These are phyloP conservation scores for Rhododendron henanense DNA, from an alignment of 148 eudicot genomes.

Conservation along the genomic window DNA sequence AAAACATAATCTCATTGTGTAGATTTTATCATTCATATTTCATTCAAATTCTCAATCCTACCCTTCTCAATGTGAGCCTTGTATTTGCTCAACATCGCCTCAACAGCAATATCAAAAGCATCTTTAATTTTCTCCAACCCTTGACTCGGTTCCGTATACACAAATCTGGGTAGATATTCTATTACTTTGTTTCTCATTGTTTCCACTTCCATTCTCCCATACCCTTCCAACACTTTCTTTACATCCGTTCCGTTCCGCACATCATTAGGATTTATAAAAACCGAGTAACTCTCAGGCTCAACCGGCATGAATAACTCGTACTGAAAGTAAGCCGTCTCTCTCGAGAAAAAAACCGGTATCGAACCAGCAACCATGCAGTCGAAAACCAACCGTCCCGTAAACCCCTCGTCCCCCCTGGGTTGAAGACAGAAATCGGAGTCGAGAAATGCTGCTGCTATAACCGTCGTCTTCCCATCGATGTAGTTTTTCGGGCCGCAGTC, in stretches of 20 bases:
- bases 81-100: background rate
- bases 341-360: conserved; percentile 45
- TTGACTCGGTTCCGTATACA: background rate
- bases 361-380: conserved; percentile 64
- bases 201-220: background rate
- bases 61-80: background rate
- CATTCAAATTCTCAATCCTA: background rate
- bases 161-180: background rate
- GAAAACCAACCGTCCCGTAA: conserved; percentile 41
- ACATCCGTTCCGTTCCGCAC: background rate
- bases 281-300: conserved; percentile 72
- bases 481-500: conserved; percentile 35
- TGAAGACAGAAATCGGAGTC: conserved; percentile 51
- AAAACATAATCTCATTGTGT: background rate
- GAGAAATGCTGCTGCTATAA: conserved; percentile 28
- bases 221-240: background rate
- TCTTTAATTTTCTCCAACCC: background rate
- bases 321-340: conserved; percentile 65
- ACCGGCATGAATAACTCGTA: conserved; percentile 78
- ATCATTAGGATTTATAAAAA: background rate
- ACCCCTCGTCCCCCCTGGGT: conserved; percentile 49
- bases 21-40: background rate
- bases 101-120: background rate
- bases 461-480: conserved; percentile 24
- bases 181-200: background rate